Evolutionary conservation across 805 yeast species (phyloP), one percentile per base, ranked within the genome.

Genomic region (Sugiyamaella valdiviana): DNA sequence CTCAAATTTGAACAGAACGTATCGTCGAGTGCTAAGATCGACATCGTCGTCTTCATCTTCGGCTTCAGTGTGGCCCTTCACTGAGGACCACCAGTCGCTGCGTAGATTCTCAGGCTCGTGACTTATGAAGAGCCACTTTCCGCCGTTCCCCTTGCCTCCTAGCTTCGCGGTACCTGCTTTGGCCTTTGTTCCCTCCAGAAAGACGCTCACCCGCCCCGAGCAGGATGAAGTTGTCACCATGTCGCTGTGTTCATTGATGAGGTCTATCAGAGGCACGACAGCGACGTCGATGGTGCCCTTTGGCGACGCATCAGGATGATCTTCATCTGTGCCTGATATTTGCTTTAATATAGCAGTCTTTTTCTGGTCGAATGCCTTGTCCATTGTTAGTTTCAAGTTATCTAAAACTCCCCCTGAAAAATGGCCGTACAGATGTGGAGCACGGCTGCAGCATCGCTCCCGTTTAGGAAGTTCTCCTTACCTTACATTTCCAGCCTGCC

Each of bases 181-280:
- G 10, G 49, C 54, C 56, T 85, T 85, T 7, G 66, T 63, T 2
- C 95, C 95, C 60, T 87, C 95, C 1, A 83, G 67, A 61, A 84
- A 88, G 0, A 88, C 88, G 49, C 91, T 81, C 1, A 87, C 82
- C 58, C 96, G 70, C 2, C 96, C 96, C 0, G 95, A 85, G 56
- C 96, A 88, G 15, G 93, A 82, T 1, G 95, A 85, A 0, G 96
- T 88, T 2, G 95, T 87, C 9, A 88, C 93, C 79, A 84, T 75
- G 54, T 83, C 79, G 0, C 65, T 58, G 55, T 78, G 77, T 2
- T 74, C 55, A 59, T 88, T 88, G 56, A 88, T 82, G 14, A 81
- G 61, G 14, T 77, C 64, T 51, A 88, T 85, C 16, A 88, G 73
- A 2, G 95, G 95, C 10, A 82, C 59, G 57, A 95, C 82, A 17